These are phyloP conservation scores for Pleurotus djamor DNA, from an alignment of 768 basidiomycete genomes.

Conservation along the genomic window DNA sequence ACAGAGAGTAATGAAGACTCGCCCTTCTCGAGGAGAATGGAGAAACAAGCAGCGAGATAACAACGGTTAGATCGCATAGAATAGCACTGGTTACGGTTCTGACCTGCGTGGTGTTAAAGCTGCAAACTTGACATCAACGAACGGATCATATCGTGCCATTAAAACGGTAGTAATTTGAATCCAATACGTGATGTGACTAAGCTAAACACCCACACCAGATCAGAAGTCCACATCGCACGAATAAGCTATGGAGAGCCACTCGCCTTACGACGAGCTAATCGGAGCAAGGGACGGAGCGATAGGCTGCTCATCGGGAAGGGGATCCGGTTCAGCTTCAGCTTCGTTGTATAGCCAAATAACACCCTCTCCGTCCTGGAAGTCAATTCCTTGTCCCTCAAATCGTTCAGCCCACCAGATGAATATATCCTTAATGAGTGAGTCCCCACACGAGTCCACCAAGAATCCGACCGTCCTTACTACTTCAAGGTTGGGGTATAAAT, in stretches of 20 bases:
- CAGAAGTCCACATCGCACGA: background rate
- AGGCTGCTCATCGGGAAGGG: background rate
- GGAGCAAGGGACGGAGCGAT: background rate
- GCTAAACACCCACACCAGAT: background rate
- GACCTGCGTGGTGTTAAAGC: background rate
- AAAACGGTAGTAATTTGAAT: background rate
- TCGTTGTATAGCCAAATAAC: conserved; percentile 49
- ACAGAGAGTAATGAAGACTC: too few relatives aligned
- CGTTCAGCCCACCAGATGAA: conserved; percentile 55
- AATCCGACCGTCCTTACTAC: conserved; percentile 45
- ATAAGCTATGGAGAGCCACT: background rate
- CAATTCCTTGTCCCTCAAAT: conserved; percentile 46
- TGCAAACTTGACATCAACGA: background rate
- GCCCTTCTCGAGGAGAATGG: too few relatives aligned
- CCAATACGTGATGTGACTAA: background rate
- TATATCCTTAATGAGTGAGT: conserved; percentile 40
- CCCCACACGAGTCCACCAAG: conserved; percentile 42
- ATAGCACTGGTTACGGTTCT: too few relatives aligned
- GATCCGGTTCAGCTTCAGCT: conserved; percentile 21
- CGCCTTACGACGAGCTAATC: background rate
- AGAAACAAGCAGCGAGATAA: too few relatives aligned
- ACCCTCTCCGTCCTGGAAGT: conserved; percentile 53
- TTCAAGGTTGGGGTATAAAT: conserved; percentile 43
- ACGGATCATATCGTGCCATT: background rate
- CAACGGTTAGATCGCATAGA: too few relatives aligned